These are phyloP conservation scores for Schizophyllum amplum DNA, from an alignment of 1,284 basidiomycete species.

Conservation along the genomic window DNA sequence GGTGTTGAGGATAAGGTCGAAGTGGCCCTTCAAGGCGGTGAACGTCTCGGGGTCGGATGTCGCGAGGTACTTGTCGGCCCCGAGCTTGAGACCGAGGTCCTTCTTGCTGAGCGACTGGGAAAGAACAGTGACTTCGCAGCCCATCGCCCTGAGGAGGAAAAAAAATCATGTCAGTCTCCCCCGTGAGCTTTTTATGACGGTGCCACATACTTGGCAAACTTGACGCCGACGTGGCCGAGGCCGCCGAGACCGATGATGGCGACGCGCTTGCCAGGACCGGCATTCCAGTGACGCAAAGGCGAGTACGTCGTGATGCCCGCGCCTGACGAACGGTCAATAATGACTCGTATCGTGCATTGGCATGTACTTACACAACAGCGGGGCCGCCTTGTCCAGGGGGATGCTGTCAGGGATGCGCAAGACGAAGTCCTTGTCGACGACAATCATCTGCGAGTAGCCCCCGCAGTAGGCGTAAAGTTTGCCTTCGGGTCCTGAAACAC, in stretches of 20 bases:
- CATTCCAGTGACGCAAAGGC: slow-evolving; percentile 3
- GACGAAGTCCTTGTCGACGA: slow-evolving; percentile 7
- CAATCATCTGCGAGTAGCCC: slow-evolving; percentile 7
- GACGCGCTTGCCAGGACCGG: slow-evolving; percentile 1
- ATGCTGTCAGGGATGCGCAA: slow-evolving; percentile 4
- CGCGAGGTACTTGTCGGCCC: slow-evolving; percentile 5
- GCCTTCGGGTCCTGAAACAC: neutral
- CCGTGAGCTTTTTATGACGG: neutral
- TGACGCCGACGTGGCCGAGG: slow-evolving; percentile 5
- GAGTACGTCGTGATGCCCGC: slow-evolving; percentile 7
- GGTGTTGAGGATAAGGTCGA: slow-evolving; percentile 9
- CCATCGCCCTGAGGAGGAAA: slow-evolving; percentile 1
- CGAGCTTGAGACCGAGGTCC: slow-evolving; percentile 5
- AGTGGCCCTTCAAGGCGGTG: neutral
- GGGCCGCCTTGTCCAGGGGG: slow-evolving; percentile 3
- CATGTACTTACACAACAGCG: slow-evolving; percentile 2
- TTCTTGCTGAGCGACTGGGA: slow-evolving; percentile 8
- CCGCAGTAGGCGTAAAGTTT: neutral
- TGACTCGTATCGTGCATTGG: neutral
- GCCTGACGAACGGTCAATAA: neutral
- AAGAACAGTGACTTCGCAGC: slow-evolving; percentile 6
- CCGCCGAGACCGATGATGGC: slow-evolving; percentile 7
- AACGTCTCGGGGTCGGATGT: slow-evolving; percentile 2
- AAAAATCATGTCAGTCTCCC: neutral
- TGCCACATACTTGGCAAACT: slow-evolving; percentile 5